Evolutionary conservation across 805 yeast species (phyloP), one percentile per base, ranked within the genome.

Genomic region (Yarrowia divulgata): DNA sequence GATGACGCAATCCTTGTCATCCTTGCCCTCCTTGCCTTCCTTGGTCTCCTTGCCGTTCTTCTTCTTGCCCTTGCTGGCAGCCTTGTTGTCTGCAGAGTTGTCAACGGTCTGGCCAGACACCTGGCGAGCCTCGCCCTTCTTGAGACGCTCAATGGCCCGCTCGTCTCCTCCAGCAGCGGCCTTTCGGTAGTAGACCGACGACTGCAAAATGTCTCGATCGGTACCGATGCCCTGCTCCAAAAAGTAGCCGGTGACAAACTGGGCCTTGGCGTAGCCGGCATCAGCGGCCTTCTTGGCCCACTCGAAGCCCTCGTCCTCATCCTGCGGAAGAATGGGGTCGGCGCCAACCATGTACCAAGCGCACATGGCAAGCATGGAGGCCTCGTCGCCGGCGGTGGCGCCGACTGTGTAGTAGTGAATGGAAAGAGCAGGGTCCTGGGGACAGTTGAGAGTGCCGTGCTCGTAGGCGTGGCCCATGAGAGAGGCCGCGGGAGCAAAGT

Each of bases 331-430:
- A 57, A 85, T 85, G n/a, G 95, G 93, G 42, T 90, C 93, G 42
- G 91, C 88, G 0, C 99, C 99, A 35, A 92, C 89, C 78, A 94
- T 82, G 77, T 94, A 95, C 98, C 98, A 95, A 1, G 98, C 97
- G 78, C 98, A 93, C 81, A 94, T 82, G 1, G 97, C 93, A 75
- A 94, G 82, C 97, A 94, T 95, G 12, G 97, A 89, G 60, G 85
- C 88, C 0, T 97, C 85, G 77, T 95, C 97, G 8, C 97, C 97
- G 4, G 88, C 88, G 39, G 88, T 77, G 0, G 98, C 97, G 0
- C 97, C 97, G 72, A 90, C 88, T 0, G 97, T 93, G 77, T 91
- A 94, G 77, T 93, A 94, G 77, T 95, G 98, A 54, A 95, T 91
- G 0, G 97, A 90, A 60, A 94, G 81, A 72, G 90, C 89, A 0